Base-by-base conservation (phyloP, 805 yeast genomes). In the Ogataea methanolica region DNA sequence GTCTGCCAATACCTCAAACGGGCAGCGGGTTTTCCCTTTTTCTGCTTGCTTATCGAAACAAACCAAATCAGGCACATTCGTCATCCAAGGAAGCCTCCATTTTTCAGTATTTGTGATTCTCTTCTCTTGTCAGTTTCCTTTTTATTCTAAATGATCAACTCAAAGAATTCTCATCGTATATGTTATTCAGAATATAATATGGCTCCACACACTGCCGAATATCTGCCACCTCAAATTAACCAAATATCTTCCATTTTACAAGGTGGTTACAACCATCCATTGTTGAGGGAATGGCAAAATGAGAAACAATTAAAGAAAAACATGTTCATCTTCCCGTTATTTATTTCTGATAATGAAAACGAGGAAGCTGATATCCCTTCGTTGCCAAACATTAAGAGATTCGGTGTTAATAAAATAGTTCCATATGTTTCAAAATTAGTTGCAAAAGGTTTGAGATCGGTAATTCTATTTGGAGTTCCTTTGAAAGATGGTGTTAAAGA, bases 251-350 rank as follows among this genome's bases (percentile, higher is more conserved):
- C 96, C 6, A 71, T 94, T 38, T 74, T 94, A 39, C 92, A 94
- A 52, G 97, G 98, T 50, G 97, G 98, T 4, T 94, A 91, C 69
- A 87, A 88, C 66, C 96, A 91, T 60, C 95, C 97, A 1, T 74
- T 92, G 40, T 62, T 88, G 19, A 78, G 99, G 58, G 83, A 79
- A 63, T 94, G 99, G 99, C 99, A 94, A 67, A 78, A 77, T 55
- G 92, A 85, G 63, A 78, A 90, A 57, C 92, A 83, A 65, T 75
- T 94, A 46, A 75, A 85, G 33, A 94, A 94, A 67, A 83, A 78
- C 64, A 87, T 88, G 95, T 84, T 94, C 62, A 89, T 94, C 51
- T 91, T 86, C 71, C 99, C 99, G 14, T 74, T 94, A 19, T 94
- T 94, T 63, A 76, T 94, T 46, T 76, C 90, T 33, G 96, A 89